These are phyloP conservation scores for Fusarium napiforme DNA, from an alignment of 2,329 filamentous ascomycete genomes.

Conservation along the genomic window DNA sequence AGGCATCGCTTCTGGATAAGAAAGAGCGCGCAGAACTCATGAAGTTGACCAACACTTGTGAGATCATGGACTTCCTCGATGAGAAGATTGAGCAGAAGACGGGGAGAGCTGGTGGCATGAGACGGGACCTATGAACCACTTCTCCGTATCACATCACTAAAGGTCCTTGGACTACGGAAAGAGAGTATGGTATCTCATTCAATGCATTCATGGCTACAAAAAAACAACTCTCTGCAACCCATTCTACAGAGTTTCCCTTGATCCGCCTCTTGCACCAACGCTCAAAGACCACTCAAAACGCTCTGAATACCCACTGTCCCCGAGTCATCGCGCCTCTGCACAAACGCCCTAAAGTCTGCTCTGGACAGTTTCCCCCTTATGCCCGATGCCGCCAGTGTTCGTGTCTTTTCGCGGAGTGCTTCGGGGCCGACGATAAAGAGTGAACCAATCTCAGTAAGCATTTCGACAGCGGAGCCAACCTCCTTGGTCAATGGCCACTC, in stretches of 20 bases:
- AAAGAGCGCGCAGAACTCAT: constrained; percentile 64
- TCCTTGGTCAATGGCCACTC: constrained; percentile 81
- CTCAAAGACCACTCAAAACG: constrained; percentile 73
- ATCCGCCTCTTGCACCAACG: constrained; percentile 12
- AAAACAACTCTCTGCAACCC: constrained; percentile 12
- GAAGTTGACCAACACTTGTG: constrained; percentile 63
- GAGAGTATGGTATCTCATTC: constrained; percentile 41
- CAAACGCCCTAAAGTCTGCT: constrained; percentile 83
- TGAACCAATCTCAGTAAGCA: constrained; percentile 92
- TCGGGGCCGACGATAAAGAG: constrained; percentile 93
- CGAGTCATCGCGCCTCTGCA: constrained; percentile 86
- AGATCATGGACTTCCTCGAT: constrained; percentile 71
- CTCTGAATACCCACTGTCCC: constrained; percentile 84
- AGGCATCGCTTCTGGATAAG: constrained; percentile 64
- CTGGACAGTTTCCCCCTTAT: constrained; percentile 68
- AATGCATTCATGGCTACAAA: constrained; percentile 35
- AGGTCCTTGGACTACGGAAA: neutral
- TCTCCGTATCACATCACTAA: neutral
- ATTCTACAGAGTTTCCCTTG: constrained; percentile 9
- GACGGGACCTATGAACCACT: constrained; percentile 47
- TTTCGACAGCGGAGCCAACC: constrained; percentile 77
- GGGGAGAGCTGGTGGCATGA: constrained; percentile 46
- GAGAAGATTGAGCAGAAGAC: constrained; percentile 55
- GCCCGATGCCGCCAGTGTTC: constrained; percentile 62
- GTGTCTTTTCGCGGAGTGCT: constrained; percentile 76